A percentile compares a stretch with the other conserved stretches of the same genome.
Evolutionary conservation across 495 filamentous ascomycete species (phyloP).

Genomic region (Lentithecium fluviatile): DNA sequence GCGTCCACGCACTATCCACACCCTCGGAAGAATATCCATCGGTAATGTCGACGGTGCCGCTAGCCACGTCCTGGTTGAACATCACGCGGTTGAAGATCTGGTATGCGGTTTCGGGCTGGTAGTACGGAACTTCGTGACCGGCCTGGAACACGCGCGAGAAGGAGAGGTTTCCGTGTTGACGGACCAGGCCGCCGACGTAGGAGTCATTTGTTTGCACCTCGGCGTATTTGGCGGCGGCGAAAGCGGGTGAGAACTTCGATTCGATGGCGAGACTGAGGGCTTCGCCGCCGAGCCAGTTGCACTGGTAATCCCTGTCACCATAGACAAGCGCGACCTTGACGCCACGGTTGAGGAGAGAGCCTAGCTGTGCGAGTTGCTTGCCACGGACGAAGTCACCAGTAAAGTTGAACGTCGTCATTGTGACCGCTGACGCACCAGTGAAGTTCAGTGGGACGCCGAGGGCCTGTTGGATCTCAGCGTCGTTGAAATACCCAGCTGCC

Average conservation of each 20-base stretch:
- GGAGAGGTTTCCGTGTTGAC: background rate
- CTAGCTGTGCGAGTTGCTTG: conserved; percentile 11
- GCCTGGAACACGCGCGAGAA: background rate
- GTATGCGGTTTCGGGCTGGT: background rate
- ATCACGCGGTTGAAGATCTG: conserved; percentile 9
- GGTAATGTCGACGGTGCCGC: background rate
- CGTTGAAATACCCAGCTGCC: conserved; percentile 12
- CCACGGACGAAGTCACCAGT: conserved; percentile 27
- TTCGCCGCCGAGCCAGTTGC: conserved; percentile 21
- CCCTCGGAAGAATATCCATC: background rate
- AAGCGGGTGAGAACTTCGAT: background rate
- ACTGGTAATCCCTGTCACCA: conserved; percentile 25
- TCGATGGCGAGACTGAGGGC: conserved; percentile 1
- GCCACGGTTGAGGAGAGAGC: conserved; percentile 12
- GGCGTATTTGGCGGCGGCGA: background rate
- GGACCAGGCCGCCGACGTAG: background rate
- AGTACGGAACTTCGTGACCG: background rate
- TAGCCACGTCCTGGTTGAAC: conserved; percentile 1
- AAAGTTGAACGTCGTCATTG: no score
- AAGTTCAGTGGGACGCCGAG: conserved; percentile 28
- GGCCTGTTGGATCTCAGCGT: conserved; percentile 20
- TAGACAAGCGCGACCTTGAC: conserved; percentile 23
- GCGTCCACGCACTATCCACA: background rate
- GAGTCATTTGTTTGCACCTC: background rate
- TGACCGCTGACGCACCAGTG: conserved; percentile 4